Base-by-base conservation (phyloP, 2,329 filamentous ascomycete genomes). In the Pseudogymnoascus sp. region DNA sequence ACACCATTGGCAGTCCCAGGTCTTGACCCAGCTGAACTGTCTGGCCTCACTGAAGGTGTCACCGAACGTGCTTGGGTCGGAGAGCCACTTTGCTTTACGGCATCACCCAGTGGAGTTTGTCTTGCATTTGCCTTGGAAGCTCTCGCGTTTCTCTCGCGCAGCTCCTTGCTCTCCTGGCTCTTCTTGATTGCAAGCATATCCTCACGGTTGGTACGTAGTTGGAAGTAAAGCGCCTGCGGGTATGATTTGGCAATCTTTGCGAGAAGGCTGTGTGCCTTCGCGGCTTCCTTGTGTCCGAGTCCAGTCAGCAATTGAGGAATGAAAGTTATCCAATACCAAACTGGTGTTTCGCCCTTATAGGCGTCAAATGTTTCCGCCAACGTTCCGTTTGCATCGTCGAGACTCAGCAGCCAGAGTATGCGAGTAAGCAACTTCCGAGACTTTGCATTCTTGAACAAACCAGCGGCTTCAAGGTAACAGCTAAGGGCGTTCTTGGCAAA, bases 261-360 rank as follows among this genome's bases (percentile, higher is more conserved):
- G 16, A 99, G 82, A 60, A 99, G 91, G 61, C 86, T 85, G 73
- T 95, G 89, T 50, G 93, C 90, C 59, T 96, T 88, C 4, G 87
- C 86, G 11, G 92, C 93, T 76, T 99, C 96, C 70, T 93, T 93
- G 72, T 97, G 88, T 1, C 90, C 91, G 61, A 99, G 81, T 61
- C 93, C 95, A 47, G 91, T 93, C 33, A 99, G 84, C 44, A 99
- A 82, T 75, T 99, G 95, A 16, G 95, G 95, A 67, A 99, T 97
- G 74, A 96, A 99, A 0, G 93, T 97, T 69, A 97, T 97, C 95
- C 95, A 99, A 77, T 97, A 99, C 95, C 95, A 99, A 11, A 96
- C 91, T 0, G 93, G 92, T 1, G 92, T 96, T 70, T 99, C 96
- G 61, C 95, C 95, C 79, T 97, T 97, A 79, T 95, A 99, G 69